phyloP scores from a whole-genome alignment of 768 basidiomycete species.

The Tricholoma flavovirens region DNA sequence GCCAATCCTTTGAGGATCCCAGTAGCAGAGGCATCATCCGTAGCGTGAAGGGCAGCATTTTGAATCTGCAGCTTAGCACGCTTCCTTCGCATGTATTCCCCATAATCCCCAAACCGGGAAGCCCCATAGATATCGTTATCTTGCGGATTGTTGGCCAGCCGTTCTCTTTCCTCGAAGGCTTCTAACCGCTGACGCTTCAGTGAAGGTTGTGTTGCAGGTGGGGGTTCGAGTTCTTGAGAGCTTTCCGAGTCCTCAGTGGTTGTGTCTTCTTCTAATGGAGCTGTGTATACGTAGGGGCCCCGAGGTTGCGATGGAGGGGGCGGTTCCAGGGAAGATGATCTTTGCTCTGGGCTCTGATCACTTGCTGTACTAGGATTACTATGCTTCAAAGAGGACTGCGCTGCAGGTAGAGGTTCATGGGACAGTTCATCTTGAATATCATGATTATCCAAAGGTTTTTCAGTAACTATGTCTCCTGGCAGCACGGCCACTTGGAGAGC shows the following conservation, averaged over 20 bases:
- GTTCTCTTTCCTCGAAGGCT: conserved; percentile 18
- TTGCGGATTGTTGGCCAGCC: conserved; percentile 12
- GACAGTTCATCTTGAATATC: background rate
- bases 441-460: background rate
- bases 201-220: background rate
- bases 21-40: conserved; percentile 22
- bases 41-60: conserved; percentile 39
- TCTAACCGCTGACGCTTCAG: conserved; percentile 19
- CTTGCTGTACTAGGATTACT: too few relatives aligned
- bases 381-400: too few relatives aligned
- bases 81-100: conserved; percentile 88
- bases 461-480: conserved; percentile 36
- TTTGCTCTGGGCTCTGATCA: too few relatives aligned
- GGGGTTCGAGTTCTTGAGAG: conserved; percentile 13
- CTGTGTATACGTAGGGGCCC: background rate
- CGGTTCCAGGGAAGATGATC: too few relatives aligned
- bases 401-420: too few relatives aligned
- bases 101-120: conserved; percentile 75
- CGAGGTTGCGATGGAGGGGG: background rate
- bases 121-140: conserved; percentile 63
- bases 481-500: conserved; percentile 40
- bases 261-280: background rate
- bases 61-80: conserved; percentile 87
- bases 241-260: conserved; percentile 17
- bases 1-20: conserved; percentile 68